Base-by-base conservation (phyloP, 352 stramenopile genomes). In the Globisporangium emineosum region DNA sequence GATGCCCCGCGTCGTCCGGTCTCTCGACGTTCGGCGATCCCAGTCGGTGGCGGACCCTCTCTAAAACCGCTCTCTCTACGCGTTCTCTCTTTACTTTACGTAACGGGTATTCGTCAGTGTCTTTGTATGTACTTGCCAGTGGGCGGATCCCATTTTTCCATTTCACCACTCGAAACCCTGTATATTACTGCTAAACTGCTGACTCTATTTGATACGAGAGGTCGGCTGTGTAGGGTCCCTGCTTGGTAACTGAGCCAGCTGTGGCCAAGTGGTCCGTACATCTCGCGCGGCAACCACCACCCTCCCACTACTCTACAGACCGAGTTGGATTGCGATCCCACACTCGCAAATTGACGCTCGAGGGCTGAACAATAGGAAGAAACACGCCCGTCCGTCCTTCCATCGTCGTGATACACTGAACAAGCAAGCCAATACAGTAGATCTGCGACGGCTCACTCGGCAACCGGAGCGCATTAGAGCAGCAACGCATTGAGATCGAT, bases 121-220 rank as follows among this genome's bases (percentile, higher is more conserved):
- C 0, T 57, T 27, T 57, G 17, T 27, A 19, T 29, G 27, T 3
- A n/a, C 21, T 10, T 40, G 10, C 15, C 12, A 17, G 12, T 4
- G 10, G 10, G 10, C 3, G 33, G 33, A 40, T 12, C 19, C 17
- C 40, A 47, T 17, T 9, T 47, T 2, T 7, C 40, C 40, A 40
- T 57, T 57, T 57, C 51, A 21, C 51, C 29, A 57, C 51, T 57
- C 51, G 51, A 57, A 57, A 57, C 6, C 51, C 51, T 57, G 17
- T 57, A 0, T 19, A 23, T 6, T 1, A 17, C 3, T 40, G 29
- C 29, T 42, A 5, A 9, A 47, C 27, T 40, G 29, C 51, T 57
- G 51, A 57, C 51, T 57, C 29, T 32, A 42, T 57, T 42, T 12
- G 51, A n/a, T 29, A 32, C 13, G 21, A 23, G 15, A 40, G 27